Base-by-base conservation (phyloP, 257 asterid species). In the Knoxia roxburghii region DNA sequence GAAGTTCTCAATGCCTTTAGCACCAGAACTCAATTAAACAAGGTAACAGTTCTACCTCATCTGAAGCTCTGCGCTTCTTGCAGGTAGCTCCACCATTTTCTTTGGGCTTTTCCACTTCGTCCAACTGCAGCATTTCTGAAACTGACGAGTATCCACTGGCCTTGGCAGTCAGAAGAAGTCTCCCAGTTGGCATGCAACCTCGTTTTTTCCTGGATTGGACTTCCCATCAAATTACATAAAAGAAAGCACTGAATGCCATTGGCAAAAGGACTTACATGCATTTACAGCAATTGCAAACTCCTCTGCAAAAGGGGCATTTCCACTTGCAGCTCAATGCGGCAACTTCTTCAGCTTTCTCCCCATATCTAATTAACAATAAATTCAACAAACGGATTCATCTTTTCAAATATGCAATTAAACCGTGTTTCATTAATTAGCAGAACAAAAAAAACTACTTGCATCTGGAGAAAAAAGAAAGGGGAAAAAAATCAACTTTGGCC, bases 301-400 rank as follows among this genome's bases (percentile, higher is more conserved):
- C 76, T 67, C 76, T 65, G 35, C 76, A 72, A 21, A 40, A 32
- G 43, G 76, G 76, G 76, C 76, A 72, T 65, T 72, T 57, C 76
- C 76, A 72, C n/a, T 48, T 32, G 51, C 45, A 12, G 12, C 58
- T 72, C 60, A 37, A 27, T 59, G 18, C 61, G 10, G 66, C 62
- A 30, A 45, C 60, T 49, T 55, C 67, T 39, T 72, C 72, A 33
- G 76, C 76, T 1, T 21, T 65, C 43, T 72, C 76, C 33, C 71
- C 76, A 46, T 72, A 72, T 32, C 72, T 65, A 65, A 23, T 46
- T 29, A 5, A 24, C 12, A 57, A 7, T 0, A 62, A 68, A 50
- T 52, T 61, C 33, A 14, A 48, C 35, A 21, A n/a, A 56, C 26
- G 37, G 37, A 20, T n/a, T 14, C 12, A 24, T 10, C 29, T 30